A percentile compares a stretch with the other conserved stretches of the same genome.
phyloP scores from a whole-genome alignment of 225 moss, liverwort and hornwort genomes.

The Asterella californica region DNA sequence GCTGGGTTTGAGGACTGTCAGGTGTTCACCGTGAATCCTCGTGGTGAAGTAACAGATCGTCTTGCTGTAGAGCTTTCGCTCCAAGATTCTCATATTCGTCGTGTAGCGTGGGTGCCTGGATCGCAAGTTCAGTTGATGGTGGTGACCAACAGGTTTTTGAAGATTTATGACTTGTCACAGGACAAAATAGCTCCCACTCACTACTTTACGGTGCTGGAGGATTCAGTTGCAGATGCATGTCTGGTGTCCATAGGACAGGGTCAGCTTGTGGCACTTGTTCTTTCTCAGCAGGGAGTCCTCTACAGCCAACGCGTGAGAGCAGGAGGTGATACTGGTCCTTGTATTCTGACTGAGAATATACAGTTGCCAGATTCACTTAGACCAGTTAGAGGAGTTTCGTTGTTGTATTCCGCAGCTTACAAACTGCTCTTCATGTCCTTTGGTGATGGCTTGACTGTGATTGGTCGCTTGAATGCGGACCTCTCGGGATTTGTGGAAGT shows the following conservation, averaged over 20 bases:
- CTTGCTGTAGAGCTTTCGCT: constrained; percentile 92
- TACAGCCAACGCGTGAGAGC: constrained; percentile 77
- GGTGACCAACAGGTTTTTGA: constrained; percentile 89
- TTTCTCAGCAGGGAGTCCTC: constrained; percentile 95
- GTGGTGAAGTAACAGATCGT: constrained; percentile 98
- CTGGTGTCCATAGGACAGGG: constrained; percentile 81
- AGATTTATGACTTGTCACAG: constrained; percentile 92
- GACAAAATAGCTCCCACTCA: constrained; percentile 94
- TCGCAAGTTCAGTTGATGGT: constrained; percentile 99
- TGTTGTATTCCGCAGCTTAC: constrained; percentile 68
- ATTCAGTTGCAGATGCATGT: constrained; percentile 94
- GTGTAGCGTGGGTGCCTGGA: constrained; percentile 94
- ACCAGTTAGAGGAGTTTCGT: constrained; percentile 68
- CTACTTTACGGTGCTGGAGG: constrained; percentile 93
- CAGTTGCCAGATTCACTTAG: constrained; percentile 77
- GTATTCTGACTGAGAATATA: constrained; percentile 94
- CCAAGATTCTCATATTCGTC: constrained; percentile 86
- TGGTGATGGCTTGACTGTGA: constrained; percentile 69
- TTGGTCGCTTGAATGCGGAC: constrained; percentile 70
- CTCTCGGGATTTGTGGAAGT: constrained; percentile 66
- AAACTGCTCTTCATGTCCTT: constrained; percentile 83
- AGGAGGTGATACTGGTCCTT: constrained; percentile 69
- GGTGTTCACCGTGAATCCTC: constrained; percentile 94
- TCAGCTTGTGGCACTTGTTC: constrained; percentile 74
- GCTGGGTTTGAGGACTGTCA: constrained; percentile 98